Evolutionary conservation across 257 asterid genomes (phyloP).

Genomic region (Jasminum sambac): DNA sequence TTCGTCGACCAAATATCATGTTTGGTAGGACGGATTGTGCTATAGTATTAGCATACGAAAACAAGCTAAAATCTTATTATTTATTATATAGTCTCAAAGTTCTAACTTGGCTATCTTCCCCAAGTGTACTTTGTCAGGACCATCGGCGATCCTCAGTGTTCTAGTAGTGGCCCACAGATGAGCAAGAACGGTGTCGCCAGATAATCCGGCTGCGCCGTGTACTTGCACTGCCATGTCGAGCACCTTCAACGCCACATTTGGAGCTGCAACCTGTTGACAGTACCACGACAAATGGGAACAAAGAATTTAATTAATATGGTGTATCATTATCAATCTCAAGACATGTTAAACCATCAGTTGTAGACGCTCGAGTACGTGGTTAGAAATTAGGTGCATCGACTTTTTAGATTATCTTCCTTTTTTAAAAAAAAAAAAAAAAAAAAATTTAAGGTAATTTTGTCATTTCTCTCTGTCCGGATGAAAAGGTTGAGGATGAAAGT

Average conservation of each 20-base stretch:
- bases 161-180: constrained; percentile 92
- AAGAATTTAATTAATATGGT: not conserved
- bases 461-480: too few relatives aligned
- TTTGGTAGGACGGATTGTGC: not conserved
- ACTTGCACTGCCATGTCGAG: constrained; percentile 96
- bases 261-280: constrained; percentile 75
- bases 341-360: not conserved
- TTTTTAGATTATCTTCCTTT: too few relatives aligned
- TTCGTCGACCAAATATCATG: not conserved
- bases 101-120: constrained; percentile 85
- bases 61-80: not conserved
- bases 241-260: constrained; percentile 84
- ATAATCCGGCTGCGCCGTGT: constrained; percentile 93
- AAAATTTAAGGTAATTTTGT: too few relatives aligned
- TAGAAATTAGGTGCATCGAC: not conserved
- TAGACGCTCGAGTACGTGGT: not conserved
- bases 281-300: not conserved
- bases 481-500: too few relatives aligned
- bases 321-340: too few relatives aligned
- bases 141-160: constrained; percentile 89
- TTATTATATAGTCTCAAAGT: constrained; percentile 36
- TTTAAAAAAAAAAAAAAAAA: too few relatives aligned
- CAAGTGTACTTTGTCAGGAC: constrained; percentile 95
- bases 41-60: not conserved
- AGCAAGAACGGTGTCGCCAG: constrained; percentile 79